Conservation (phyloP, 306 rosid species). For the Cicer chorassanicum region DNA sequence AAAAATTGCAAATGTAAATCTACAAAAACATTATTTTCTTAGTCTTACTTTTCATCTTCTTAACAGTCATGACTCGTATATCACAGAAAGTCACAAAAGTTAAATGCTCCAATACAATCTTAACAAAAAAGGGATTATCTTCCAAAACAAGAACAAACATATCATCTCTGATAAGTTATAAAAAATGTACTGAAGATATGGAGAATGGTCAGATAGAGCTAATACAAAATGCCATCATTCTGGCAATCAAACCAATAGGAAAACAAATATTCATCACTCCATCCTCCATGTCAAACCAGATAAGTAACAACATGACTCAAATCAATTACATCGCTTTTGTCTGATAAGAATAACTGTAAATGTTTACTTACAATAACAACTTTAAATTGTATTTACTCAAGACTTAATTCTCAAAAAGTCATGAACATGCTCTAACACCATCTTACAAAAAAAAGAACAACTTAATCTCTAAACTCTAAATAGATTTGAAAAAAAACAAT, state of each 20-base stretch:
- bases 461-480: no score
- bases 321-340: not conserved
- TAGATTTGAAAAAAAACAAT: not conserved
- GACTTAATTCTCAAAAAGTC: no score
- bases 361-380: no score
- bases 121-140: no score
- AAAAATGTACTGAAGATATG: not conserved
- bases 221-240: conserved; percentile 55
- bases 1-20: not conserved
- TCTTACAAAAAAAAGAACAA: no score
- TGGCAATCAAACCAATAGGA: conserved; percentile 58
- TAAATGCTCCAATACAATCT: no score
- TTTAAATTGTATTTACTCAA: no score
- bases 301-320: not conserved
- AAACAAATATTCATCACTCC: conserved; percentile 47
- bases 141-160: no score
- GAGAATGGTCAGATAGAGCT: conserved; percentile 57
- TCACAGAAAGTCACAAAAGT: not conserved
- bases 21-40: not conserved
- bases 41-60: no score
- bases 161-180: not conserved
- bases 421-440: no score
- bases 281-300: conserved; percentile 31
- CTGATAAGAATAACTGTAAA: no score
- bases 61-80: not conserved